Base-by-base conservation (phyloP, 768 basidiomycete species). In the Pholiota molesta region DNA sequence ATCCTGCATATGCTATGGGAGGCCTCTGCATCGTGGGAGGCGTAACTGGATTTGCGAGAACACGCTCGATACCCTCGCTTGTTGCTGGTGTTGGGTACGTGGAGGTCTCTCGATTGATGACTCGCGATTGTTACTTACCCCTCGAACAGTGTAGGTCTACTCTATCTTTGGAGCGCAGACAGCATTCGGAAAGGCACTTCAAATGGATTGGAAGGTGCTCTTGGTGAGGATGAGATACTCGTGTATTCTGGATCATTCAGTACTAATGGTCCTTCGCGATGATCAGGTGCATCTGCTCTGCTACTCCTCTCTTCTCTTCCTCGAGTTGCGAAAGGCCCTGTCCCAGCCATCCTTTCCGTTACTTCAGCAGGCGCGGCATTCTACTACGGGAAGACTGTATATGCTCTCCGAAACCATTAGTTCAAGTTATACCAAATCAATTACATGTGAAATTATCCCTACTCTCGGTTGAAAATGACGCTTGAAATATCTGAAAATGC, bases 111-210 rank as follows among this genome's bases (percentile, higher is more conserved):
- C 35, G 14, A 26, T 16, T 37, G 57, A 37, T 14, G 23, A 9
- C 28, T 42, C 17, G 26, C 11, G 26, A 29, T 51, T 57, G 14
- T 47, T 21, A 13, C 31, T 23, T 42, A 23, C 54, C 56, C 29
- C 23, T 9, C 29, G 51, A 40, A 28, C 55, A 61, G 91, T 67
- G 91, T 95, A 51, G 93, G 92, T 62, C 76, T 84, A 17, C 79
- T 93, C 52, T 95, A 91, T 74, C 79, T 93, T 26, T 94, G 87
- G 84, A 89, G 91, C 59, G 92, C 88, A 39, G 84, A 91, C 63
- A 81, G 79, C 69, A 90, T 95, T 65, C 86, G 87, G 62, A 91
- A 83, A 70, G 89, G 91, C 39, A 83, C 85, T 13, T 70, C 84
- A 2, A 87, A 90, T 65, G 91, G 93, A n/a, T 75, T 93, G 57